phyloP scores from a whole-genome alignment of 305 asterid genomes.

The Caryopteris hybrid region DNA sequence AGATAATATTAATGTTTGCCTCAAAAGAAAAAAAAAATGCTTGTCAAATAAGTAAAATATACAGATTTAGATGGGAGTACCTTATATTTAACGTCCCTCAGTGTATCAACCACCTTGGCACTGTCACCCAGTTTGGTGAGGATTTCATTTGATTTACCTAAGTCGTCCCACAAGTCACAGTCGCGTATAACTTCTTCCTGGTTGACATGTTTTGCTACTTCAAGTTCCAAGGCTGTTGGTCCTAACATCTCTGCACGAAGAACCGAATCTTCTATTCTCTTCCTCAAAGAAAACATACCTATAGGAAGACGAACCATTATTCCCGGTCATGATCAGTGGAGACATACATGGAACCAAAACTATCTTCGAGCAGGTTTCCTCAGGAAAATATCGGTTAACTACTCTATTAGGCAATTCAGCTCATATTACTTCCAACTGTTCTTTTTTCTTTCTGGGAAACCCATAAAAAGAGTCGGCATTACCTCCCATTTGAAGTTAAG shows the following conservation, averaged over 20 bases:
- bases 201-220: constrained; percentile 49
- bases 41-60: background rate
- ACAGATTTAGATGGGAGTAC: constrained; percentile 22
- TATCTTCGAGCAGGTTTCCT: background rate
- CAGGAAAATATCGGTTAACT: background rate
- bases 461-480: background rate
- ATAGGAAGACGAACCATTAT: constrained; percentile 2
- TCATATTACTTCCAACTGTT: background rate
- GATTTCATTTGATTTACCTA: constrained; percentile 54
- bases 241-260: constrained; percentile 71
- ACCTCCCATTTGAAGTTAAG: background rate
- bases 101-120: constrained; percentile 58
- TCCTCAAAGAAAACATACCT: constrained; percentile 72
- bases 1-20: background rate
- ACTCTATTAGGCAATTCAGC: background rate
- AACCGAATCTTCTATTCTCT: constrained; percentile 70
- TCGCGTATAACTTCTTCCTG: constrained; percentile 59
- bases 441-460: background rate
- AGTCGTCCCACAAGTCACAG: constrained; percentile 66
- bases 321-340: background rate
- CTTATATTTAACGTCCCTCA: constrained; percentile 64
- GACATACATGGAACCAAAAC: background rate
- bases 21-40: too few species aligned
- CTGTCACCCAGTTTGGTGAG: constrained; percentile 59
- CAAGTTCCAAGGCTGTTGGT: constrained; percentile 62